Evolutionary conservation across 495 filamentous ascomycete species (phyloP), one percentile per base, ranked within the genome.

Genomic region (Parachaetomium inaequale): DNA sequence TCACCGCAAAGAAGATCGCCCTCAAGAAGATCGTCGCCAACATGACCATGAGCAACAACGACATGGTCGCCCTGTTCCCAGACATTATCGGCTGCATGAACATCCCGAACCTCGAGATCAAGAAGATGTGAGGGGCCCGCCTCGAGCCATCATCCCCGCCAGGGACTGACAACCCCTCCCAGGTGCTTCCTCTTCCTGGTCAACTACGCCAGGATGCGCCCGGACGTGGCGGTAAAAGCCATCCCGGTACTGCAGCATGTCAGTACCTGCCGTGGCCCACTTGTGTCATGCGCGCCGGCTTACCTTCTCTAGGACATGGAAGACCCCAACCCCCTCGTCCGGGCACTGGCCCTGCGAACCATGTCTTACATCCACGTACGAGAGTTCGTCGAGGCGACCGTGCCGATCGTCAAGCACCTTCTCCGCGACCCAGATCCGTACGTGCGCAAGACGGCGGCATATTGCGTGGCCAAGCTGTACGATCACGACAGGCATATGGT

Each of bases 41-140:
- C 72, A 98, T 99, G 94, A 98, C 94, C 58, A 98, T 98, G 94
- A 96, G 92, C 84, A 99, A 98, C 75, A 99, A 99, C 69, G 94
- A 99, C 75, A 99, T 99, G 94, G 88, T 97, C 55, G 91, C 89
- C 25, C 78, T 99, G 61, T 99, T 99, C 66, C 92, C 95, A 26
- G 94, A 99, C 74, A 87, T 99, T 40, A 87, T 98, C 67, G 86
- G 79, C 54, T 96, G 92, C 79, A 99, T 99, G 94, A 85, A 88
- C 60, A 88, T 98, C 58, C 88, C 88, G 47, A 93, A 88, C 66
- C 78, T 98, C 72, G 94, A 99, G 80, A 97, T 99, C 77, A 99
- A 99, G 84, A 99, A 99, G 82, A 99, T 99, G 94, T 96, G 80
- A 60, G 19, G 55, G 7, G 3, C 10, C 14, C 7, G n/a, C 28